Evolutionary conservation across 23 red algal species (phyloP).

Genomic region (Agarophyton chilense): DNA sequence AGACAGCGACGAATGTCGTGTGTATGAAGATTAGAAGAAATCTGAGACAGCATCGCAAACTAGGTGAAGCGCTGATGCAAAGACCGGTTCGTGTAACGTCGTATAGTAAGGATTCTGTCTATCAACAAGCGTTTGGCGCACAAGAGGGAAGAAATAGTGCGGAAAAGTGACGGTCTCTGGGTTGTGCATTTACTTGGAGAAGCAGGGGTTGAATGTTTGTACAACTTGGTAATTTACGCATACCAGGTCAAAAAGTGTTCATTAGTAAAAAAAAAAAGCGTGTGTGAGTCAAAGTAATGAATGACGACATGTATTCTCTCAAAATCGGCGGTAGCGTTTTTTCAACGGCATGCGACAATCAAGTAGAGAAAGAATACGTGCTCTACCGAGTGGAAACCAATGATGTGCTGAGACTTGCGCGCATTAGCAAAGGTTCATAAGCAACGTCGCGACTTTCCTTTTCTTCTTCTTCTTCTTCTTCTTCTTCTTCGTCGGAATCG

Average conservation of each 20-base stretch:
- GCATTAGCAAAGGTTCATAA: background rate
- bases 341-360: no score
- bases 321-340: no score
- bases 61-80: no score
- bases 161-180: no score
- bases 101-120: no score
- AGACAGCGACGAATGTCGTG: constrained; percentile 87
- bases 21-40: constrained; percentile 77
- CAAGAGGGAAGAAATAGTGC: no score
- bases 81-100: no score
- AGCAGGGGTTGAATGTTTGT: no score
- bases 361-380: no score
- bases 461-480: constrained; percentile 23
- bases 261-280: background rate
- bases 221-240: background rate
- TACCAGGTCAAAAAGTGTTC: background rate
- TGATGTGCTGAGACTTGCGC: background rate
- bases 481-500: constrained; percentile 31
- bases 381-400: background rate
- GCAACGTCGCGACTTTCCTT: background rate
- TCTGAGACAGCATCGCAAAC: no score
- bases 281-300: background rate
- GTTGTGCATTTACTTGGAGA: no score
- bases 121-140: no score
- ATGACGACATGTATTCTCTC: background rate